Evolutionary conservation across 352 stramenopile species (phyloP), one percentile per base, ranked within the genome.

Genomic region (Phytophthora vignae): DNA sequence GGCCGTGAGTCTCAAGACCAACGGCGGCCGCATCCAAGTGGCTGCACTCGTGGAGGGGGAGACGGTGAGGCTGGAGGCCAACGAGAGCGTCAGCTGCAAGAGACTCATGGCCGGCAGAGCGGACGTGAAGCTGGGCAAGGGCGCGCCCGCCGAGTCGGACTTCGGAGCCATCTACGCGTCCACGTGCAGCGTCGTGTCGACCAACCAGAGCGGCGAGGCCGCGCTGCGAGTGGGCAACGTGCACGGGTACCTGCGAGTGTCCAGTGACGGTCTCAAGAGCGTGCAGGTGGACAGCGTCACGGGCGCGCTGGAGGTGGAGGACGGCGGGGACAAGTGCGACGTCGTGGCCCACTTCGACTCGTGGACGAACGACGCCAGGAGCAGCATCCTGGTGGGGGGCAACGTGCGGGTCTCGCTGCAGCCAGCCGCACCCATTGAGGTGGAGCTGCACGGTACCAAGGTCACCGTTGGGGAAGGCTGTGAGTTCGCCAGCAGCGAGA

Each of bases 121-220:
- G 0, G 74, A 90, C 19, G 76, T 92, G 54, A 93, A 90, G 66
- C 40, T 95, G 9, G 69, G 72, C 44, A 90, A 90, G 60, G 71
- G 73, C 14, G 25, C 54, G 1, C 9, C 61, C 0, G 27, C 17
- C 0, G 48, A 75, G 25, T 84, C 84, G 25, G 68, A 82, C 12
- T 83, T 95, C 55, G 86, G 88, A 44, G 88, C 88, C n/a, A 88
- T 95, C 67, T 95, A 95, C 69, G 79, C 84, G 54, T 63, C 83
- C 7, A 67, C 78, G 19, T 90, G 81, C 44, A 77, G 74, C 7
- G 64, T 95, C 31, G 71, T 77, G 48, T 88, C 82, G 46, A 58
- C 70, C 7, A 76, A 76, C 14, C 78, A 50, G 11, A 77, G 68
- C 2, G 76, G 74, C 0, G 8, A 56, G 19, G 50, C 64, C n/a